phyloP scores from a whole-genome alignment of 2,329 filamentous ascomycete species.

The Colletotrichum caudatum region DNA sequence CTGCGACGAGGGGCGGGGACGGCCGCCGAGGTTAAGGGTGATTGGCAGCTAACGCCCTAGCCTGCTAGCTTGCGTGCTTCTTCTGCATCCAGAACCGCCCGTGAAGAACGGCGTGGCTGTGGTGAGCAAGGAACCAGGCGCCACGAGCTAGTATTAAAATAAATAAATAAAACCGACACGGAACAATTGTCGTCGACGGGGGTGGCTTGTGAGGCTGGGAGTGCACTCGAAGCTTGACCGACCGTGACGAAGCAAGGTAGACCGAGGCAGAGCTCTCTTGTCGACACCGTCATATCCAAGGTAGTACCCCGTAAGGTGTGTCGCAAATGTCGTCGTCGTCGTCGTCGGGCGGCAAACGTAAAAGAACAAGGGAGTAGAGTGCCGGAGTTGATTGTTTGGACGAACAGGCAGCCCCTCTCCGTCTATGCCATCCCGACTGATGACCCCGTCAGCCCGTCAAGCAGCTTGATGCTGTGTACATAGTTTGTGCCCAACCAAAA shows the following conservation, averaged over 20 bases:
- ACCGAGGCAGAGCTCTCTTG: constrained; percentile 14
- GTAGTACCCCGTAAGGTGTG: not conserved
- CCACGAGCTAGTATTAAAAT: constrained; percentile 35
- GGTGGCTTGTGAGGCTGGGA: constrained; percentile 29
- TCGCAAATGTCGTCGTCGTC: not conserved
- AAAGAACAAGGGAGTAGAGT: constrained; percentile 12
- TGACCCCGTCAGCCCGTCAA: not conserved
- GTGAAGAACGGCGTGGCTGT: constrained; percentile 31
- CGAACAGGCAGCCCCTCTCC: constrained; percentile 27
- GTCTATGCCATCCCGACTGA: constrained; percentile 9
- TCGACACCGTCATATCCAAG: not conserved
- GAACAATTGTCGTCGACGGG: constrained; percentile 36
- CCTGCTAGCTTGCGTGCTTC: constrained; percentile 36
- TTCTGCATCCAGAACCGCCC: constrained; percentile 38
- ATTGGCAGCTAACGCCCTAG: constrained; percentile 28
- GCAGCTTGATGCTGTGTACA: constrained; percentile 1
- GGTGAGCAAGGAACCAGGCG: constrained; percentile 37
- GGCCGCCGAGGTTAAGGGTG: constrained; percentile 26
- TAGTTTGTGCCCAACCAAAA: constrained; percentile 7
- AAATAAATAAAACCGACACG: constrained; percentile 36
- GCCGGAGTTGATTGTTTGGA: constrained; percentile 24
- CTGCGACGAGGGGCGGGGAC: constrained; percentile 30
- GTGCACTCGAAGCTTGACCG: constrained; percentile 34
- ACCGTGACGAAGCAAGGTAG: constrained; percentile 7
- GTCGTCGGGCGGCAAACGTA: not conserved